phyloP scores from a whole-genome alignment of 305 asterid genomes.

The Ilex paraguariensis region DNA sequence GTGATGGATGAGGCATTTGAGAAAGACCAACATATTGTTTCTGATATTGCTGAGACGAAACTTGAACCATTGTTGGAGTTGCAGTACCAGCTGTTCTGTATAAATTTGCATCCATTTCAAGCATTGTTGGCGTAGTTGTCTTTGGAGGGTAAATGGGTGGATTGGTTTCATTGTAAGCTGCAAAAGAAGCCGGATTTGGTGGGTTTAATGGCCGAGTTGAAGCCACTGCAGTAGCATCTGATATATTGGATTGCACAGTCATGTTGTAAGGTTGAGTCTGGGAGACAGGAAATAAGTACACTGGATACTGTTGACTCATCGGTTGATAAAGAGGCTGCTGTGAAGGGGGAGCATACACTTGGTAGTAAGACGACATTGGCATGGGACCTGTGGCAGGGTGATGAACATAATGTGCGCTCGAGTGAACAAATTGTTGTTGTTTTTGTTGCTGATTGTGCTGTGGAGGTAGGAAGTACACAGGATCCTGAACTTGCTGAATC shows the following conservation, averaged over 20 bases:
- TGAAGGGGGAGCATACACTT: constrained; percentile 43
- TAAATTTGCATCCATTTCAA: constrained; percentile 30
- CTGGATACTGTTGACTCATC: constrained; percentile 43
- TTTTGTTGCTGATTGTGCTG: constrained; percentile 25
- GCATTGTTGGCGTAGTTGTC: constrained; percentile 18
- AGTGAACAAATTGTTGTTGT: constrained; percentile 40
- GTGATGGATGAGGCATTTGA: constrained; percentile 41
- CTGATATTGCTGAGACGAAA: constrained; percentile 39
- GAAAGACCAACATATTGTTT: constrained; percentile 39
- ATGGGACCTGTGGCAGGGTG: constrained; percentile 32
- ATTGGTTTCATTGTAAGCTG: constrained; percentile 19
- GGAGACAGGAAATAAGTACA: background rate
- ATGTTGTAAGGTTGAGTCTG: constrained; percentile 1
- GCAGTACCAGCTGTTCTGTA: constrained; percentile 24
- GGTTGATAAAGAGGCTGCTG: constrained; percentile 43
- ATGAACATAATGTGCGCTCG: constrained; percentile 41
- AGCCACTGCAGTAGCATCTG: constrained; percentile 29
- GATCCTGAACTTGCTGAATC: constrained; percentile 29
- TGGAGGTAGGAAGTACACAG: constrained; percentile 13
- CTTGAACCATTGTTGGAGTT: constrained; percentile 31
- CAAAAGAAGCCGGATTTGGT: constrained; percentile 20
- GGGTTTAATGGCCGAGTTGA: constrained; percentile 20
- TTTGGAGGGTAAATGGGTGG: constrained; percentile 25
- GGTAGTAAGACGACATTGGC: constrained; percentile 56
- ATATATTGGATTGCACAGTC: constrained; percentile 19